phyloP scores from a whole-genome alignment of 768 basidiomycete genomes.

The Boletus rubescentipes region DNA sequence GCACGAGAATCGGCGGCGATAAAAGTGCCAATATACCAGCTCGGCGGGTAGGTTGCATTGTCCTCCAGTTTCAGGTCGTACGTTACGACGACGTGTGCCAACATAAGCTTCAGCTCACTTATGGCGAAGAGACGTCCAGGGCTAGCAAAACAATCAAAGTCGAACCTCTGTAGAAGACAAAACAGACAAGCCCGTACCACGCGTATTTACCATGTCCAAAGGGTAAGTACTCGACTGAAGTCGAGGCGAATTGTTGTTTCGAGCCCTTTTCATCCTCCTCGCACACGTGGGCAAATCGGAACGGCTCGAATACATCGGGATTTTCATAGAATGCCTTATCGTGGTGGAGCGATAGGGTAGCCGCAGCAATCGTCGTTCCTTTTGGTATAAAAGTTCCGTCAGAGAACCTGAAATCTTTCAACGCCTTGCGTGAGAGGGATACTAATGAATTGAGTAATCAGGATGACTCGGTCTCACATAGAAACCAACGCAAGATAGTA shows the following conservation, averaged over 20 bases:
- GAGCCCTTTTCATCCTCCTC: conserved; percentile 31
- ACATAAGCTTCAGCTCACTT: conserved; percentile 9
- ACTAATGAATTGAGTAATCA: conserved; percentile 14
- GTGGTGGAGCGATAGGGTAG: conserved; percentile 20
- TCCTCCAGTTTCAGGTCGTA: conserved; percentile 10
- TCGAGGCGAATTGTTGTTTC: conserved; percentile 36
- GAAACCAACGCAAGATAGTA: conserved; percentile 7
- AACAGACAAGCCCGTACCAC: not conserved
- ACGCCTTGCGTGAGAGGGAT: conserved; percentile 31
- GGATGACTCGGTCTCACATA: conserved; percentile 15
- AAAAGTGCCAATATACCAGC: not conserved
- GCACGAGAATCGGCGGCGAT: not conserved
- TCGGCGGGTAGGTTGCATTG: not conserved
- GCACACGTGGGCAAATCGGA: conserved; percentile 18
- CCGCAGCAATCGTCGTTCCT: conserved; percentile 27
- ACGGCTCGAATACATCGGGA: conserved; percentile 5
- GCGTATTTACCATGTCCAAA: conserved; percentile 35
- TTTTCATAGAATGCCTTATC: conserved; percentile 30
- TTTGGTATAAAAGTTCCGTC: conserved; percentile 40
- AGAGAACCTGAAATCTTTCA: conserved; percentile 35
- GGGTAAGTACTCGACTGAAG: conserved; percentile 30
- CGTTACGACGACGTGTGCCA: conserved; percentile 11
- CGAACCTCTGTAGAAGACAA: not conserved
- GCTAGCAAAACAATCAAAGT: not conserved
- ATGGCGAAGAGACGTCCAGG: conserved; percentile 18